Conservation (phyloP, 2,329 filamentous ascomycete species). For the Colletotrichum incanum region DNA sequence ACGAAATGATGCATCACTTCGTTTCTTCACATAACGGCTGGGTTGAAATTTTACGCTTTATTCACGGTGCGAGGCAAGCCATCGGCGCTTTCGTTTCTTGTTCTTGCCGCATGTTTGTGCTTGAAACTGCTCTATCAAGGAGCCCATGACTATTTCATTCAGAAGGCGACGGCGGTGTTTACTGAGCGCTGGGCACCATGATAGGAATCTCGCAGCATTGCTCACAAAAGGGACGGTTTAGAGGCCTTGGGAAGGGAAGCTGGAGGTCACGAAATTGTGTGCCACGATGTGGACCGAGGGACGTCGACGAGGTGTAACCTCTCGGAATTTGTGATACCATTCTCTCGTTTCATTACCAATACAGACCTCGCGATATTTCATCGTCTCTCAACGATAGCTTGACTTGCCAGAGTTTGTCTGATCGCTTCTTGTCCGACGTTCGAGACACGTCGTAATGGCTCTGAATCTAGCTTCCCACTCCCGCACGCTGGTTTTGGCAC, state of each 20-base stretch:
- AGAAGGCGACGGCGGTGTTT: neutral
- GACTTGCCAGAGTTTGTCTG: neutral
- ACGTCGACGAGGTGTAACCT: neutral
- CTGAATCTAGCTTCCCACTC: neutral
- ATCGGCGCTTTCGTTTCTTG: neutral
- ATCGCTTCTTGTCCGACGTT: neutral
- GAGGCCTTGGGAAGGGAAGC: slow-evolving; percentile 3
- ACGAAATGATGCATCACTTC: slow-evolving; percentile 14
- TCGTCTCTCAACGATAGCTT: neutral
- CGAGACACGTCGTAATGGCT: neutral
- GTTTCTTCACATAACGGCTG: slow-evolving; percentile 23
- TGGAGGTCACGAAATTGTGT: slow-evolving; percentile 4
- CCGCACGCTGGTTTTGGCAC: slow-evolving; percentile 4
- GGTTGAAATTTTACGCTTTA: neutral
- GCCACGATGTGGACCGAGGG: neutral
- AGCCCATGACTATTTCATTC: neutral
- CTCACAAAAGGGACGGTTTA: slow-evolving; percentile 10
- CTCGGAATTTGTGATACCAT: slow-evolving; percentile 34
- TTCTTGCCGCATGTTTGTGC: neutral
- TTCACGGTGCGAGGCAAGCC: slow-evolving; percentile 3
- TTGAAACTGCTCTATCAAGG: neutral
- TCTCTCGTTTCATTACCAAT: slow-evolving; percentile 22
- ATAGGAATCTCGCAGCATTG: neutral
- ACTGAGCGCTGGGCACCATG: neutral
- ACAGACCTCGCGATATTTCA: neutral